Evolutionary conservation across 1,139 yeast species (phyloP).

Genomic region (Suhomyces guaymorum): DNA sequence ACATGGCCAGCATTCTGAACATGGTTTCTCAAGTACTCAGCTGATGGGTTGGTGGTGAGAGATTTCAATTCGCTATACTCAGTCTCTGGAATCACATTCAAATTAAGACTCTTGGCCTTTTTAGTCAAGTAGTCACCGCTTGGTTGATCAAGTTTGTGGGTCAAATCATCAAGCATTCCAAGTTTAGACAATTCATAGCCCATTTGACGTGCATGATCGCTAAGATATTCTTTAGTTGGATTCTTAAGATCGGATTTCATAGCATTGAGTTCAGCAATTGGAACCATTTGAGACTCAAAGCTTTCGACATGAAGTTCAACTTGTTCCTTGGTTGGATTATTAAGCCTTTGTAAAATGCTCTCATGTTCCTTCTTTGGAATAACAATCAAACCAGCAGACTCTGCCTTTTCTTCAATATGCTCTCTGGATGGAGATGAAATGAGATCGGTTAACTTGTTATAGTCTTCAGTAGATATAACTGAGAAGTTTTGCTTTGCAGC

Average conservation of each 20-base stretch:
- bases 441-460: constrained; percentile 26
- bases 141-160: constrained; percentile 22
- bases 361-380: constrained; percentile 20
- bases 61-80: constrained; percentile 17
- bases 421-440: constrained; percentile 36
- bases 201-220: constrained; percentile 7
- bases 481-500: constrained; percentile 11
- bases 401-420: constrained; percentile 36
- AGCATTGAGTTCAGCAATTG: constrained; percentile 3
- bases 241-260: constrained; percentile 6
- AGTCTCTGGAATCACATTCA: constrained; percentile 11
- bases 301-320: constrained; percentile 10
- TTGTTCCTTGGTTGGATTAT: constrained; percentile 14
- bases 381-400: constrained; percentile 22
- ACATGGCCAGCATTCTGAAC: constrained; percentile 20
- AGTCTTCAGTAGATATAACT: constrained; percentile 17
- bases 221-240: constrained; percentile 14
- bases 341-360: constrained; percentile 11
- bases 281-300: constrained; percentile 8
- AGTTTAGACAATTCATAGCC: constrained; percentile 10
- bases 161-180: constrained; percentile 6
- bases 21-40: constrained; percentile 19
- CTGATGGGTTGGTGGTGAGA: constrained; percentile 22
- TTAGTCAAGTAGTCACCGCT: constrained; percentile 22
- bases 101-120: constrained; percentile 16